Percentiles rank a stretch among this genome's conserved stretches.
phyloP scores from a whole-genome alignment of 2,329 filamentous ascomycete genomes.

The Colletotrichum aenigma region DNA sequence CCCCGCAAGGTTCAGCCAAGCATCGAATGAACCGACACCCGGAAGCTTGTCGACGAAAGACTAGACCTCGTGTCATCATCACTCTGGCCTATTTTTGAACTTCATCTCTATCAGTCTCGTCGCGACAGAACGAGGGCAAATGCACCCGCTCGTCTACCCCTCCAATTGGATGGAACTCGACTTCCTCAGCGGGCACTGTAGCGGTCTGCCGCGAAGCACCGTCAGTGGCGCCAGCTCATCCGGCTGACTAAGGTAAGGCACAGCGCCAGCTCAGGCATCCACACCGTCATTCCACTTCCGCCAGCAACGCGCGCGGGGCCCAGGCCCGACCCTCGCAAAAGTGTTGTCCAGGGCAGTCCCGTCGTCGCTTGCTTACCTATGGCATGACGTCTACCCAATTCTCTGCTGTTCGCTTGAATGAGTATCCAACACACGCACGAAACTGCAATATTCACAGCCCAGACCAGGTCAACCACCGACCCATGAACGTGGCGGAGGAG shows the following conservation, averaged over 20 bases:
- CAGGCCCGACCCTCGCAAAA: background rate
- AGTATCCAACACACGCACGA: conserved; percentile 1
- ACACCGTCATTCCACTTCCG: conserved; percentile 2
- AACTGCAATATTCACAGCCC: background rate
- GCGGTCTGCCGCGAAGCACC: background rate
- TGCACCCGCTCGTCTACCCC: background rate
- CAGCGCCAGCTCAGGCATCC: background rate
- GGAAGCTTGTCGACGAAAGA: background rate
- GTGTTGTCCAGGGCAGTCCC: conserved; percentile 15
- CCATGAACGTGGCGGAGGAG: conserved; percentile 19
- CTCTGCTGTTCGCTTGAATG: background rate
- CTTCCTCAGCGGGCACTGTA: background rate
- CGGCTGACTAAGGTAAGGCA: conserved; percentile 9
- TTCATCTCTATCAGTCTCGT: background rate
- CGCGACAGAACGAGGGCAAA: background rate
- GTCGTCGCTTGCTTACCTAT: conserved; percentile 2
- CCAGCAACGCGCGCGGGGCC: background rate
- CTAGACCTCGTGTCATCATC: background rate
- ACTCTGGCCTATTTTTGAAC: background rate
- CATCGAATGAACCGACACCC: background rate
- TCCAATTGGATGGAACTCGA: background rate
- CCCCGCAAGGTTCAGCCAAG: background rate
- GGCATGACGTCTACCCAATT: conserved; percentile 10
- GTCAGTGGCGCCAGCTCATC: conserved; percentile 10
- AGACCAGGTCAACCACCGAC: background rate